Conservation (phyloP, 129 eudicot species). For the Arctium minus region DNA sequence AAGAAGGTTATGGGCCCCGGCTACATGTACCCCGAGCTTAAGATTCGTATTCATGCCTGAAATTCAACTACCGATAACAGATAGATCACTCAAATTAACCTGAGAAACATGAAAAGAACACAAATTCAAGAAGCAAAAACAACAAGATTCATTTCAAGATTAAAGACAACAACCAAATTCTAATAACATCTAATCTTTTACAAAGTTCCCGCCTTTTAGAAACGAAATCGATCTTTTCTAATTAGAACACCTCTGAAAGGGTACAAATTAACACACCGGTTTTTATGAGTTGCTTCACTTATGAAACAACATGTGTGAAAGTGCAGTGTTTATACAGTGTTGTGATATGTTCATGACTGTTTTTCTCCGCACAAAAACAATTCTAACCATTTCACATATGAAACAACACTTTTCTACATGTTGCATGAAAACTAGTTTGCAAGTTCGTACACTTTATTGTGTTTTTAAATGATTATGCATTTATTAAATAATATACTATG, state of each 20-base stretch:
- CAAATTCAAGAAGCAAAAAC: slow-evolving; percentile 4
- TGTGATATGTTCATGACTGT: not conserved
- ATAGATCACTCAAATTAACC: slow-evolving; percentile 28
- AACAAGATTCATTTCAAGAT: not conserved
- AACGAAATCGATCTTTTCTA: not conserved
- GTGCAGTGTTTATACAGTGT: not conserved
- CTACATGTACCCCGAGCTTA: slow-evolving; percentile 87
- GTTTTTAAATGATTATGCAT: not conserved
- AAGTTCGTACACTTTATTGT: not conserved
- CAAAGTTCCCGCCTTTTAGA: slow-evolving; percentile 14
- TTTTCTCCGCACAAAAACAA: not conserved
- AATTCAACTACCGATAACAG: slow-evolving; percentile 3
- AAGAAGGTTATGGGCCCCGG: slow-evolving; percentile 87
- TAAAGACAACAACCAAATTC: not conserved
- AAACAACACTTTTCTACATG: too few species aligned
- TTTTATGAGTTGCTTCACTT: too few species aligned
- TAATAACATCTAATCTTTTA: not conserved
- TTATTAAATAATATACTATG: slow-evolving; percentile 40
- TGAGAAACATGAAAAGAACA: slow-evolving; percentile 15
- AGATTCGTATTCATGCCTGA: slow-evolving; percentile 30
- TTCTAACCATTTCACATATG: not conserved
- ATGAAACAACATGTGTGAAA: not conserved
- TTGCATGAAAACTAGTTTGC: not conserved
- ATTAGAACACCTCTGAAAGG: not conserved
- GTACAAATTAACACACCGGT: not conserved